Percentiles rank a stretch among this genome's conserved stretches.
Conservation (phyloP, 2,329 filamentous ascomycete genomes). For the Samsoniella hepiali region DNA sequence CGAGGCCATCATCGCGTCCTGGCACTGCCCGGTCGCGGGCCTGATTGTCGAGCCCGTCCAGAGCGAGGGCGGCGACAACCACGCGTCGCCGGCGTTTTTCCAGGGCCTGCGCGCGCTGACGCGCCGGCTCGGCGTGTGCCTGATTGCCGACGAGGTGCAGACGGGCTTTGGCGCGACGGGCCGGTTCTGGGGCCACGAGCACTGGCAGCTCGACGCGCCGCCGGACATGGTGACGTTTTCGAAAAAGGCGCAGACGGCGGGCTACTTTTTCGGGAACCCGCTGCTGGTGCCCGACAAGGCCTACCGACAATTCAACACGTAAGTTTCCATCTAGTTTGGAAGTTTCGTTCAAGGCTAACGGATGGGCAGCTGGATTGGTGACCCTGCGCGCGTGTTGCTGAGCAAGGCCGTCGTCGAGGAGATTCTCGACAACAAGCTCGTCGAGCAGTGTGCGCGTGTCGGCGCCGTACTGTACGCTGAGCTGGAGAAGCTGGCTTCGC, state of each 20-base stretch:
- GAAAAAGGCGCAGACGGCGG: slow-evolving; percentile 83
- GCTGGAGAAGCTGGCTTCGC: slow-evolving; percentile 58
- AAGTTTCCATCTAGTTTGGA: background rate
- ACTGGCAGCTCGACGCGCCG: slow-evolving; percentile 69
- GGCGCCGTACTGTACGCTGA: slow-evolving; percentile 67
- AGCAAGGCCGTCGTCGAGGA: slow-evolving; percentile 77
- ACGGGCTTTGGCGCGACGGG: slow-evolving; percentile 82
- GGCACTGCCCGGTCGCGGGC: slow-evolving; percentile 68
- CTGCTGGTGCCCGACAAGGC: slow-evolving; percentile 74
- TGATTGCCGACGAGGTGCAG: slow-evolving; percentile 84
- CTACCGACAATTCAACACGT: slow-evolving; percentile 80
- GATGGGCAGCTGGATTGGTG: slow-evolving; percentile 60
- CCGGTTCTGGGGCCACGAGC: slow-evolving; percentile 84
- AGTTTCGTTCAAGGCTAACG: background rate
- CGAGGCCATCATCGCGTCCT: slow-evolving; percentile 65
- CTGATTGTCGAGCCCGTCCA: slow-evolving; percentile 78
- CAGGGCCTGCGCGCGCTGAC: slow-evolving; percentile 69
- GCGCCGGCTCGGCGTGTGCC: slow-evolving; percentile 63
- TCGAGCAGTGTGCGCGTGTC: slow-evolving; percentile 61
- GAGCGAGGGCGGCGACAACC: slow-evolving; percentile 81
- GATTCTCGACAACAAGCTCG: slow-evolving; percentile 65
- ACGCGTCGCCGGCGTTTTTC: slow-evolving; percentile 77
- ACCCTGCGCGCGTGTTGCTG: slow-evolving; percentile 72
- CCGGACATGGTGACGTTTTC: slow-evolving; percentile 87
- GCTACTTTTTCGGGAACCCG: slow-evolving; percentile 78